Evolutionary conservation across 257 asterid genomes (phyloP), one percentile per base, ranked within the genome.

Genomic region (Cinchona pubescens): DNA sequence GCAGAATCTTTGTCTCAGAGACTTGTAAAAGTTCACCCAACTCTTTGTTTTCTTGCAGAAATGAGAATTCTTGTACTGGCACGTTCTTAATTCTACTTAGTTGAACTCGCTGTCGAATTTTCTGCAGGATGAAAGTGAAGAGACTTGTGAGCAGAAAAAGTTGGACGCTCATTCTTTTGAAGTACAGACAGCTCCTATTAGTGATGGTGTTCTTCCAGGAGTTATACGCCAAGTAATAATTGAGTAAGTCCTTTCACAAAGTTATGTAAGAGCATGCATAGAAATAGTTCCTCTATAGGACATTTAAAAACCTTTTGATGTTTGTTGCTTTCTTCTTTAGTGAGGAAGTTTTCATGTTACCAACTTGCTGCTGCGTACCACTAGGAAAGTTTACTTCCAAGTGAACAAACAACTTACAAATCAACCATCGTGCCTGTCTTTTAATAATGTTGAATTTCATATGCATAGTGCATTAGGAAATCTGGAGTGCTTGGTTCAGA

Each of bases 171-270:
- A 66, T 45, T 71, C 77, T 75, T 63, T 90, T 68, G 97, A 91
- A 83, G 82, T 91, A 78, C 99, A 91, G 85, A 91, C 96, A 43
- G 92, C 99, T 77, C 90, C 98, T 45, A 51, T 92, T 58, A 61
- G 74, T 45, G 92, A 89, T 45, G 98, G 97, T 71, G 90, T 90
- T 68, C 96, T 95, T 81, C 98, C 99, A 18, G 99, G 98, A 80
- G 87, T 95, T 72, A 79, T 91, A 80, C 91, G 98, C 67, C 96
- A 92, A 85, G 96, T 91, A 62, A 90, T 95, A 63, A 78, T 37
- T 55, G 96, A 91, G 98, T 95, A 70, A 67, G 96, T 83, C 51
- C 45, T 38, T 68, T 76, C 46, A 27, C 9, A 35, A 38, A 46
- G 9, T 1, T n/a, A 29, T 45, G 34, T 62, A 9, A 29, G 62